A percentile compares a stretch with the other conserved stretches of the same genome.
Evolutionary conservation across 805 yeast genomes (phyloP).

Genomic region (Wickerhamiella hasegawae): DNA sequence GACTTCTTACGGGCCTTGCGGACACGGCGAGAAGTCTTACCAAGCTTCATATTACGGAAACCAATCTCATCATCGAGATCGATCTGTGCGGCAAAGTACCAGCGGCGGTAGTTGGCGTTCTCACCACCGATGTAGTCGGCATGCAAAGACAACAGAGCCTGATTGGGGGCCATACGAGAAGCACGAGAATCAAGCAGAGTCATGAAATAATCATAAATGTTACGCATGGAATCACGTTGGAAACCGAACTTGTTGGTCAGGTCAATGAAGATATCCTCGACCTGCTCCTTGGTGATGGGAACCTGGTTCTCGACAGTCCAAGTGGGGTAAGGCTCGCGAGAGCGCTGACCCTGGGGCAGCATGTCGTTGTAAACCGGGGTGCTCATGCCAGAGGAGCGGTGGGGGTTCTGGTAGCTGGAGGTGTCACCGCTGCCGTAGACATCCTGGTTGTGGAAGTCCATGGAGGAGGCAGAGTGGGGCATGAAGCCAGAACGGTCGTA

Average conservation of each 20-base stretch:
- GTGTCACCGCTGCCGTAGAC: constrained; percentile 15
- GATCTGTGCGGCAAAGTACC: constrained; percentile 81
- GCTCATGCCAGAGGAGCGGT: constrained; percentile 77
- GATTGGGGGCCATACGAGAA: constrained; percentile 54
- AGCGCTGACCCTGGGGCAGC: constrained; percentile 16
- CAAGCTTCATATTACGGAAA: constrained; percentile 38
- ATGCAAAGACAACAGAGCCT: constrained; percentile 64
- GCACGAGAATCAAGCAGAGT: constrained; percentile 73
- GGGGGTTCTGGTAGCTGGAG: constrained; percentile 12
- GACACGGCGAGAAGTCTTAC: constrained; percentile 29
- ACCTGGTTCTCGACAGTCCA: constrained; percentile 91
- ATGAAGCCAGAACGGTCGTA: constrained; percentile 20
- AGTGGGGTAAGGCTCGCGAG: constrained; percentile 95
- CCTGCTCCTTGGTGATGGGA: constrained; percentile 55
- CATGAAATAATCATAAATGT: constrained; percentile 73
- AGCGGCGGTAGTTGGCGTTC: constrained; percentile 69
- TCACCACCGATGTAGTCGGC: constrained; percentile 89
- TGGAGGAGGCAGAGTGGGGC: constrained; percentile 18
- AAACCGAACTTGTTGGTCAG: constrained; percentile 62
- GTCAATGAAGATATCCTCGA: constrained; percentile 42
- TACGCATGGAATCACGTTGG: constrained; percentile 60
- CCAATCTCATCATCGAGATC: constrained; percentile 60
- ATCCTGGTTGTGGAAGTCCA: constrained; percentile 18
- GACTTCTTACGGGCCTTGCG: constrained; percentile 33
- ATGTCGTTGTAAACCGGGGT: constrained; percentile 75